phyloP scores from a whole-genome alignment of 768 basidiomycete species.

The Suillus sp. region DNA sequence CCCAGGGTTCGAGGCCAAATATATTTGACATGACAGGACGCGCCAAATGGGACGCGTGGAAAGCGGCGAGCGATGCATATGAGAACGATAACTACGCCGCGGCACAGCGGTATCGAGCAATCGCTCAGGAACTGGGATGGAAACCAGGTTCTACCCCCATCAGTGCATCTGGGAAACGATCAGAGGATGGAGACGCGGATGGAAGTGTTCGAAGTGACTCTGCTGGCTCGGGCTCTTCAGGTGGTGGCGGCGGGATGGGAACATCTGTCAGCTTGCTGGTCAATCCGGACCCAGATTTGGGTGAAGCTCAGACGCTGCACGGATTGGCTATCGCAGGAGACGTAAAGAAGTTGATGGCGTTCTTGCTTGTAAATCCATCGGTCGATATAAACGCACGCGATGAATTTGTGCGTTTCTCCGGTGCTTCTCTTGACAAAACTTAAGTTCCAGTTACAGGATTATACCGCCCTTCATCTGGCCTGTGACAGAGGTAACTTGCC shows the following conservation, averaged over 20 bases:
- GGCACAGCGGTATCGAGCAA: slow-evolving; percentile 65
- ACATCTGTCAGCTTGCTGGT: slow-evolving; percentile 62
- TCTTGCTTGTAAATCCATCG: slow-evolving; percentile 45
- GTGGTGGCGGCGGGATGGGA: slow-evolving; percentile 53
- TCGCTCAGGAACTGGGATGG: slow-evolving; percentile 76
- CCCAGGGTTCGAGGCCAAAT: slow-evolving; percentile 63
- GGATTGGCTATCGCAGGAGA: slow-evolving; percentile 64
- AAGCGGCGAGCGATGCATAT: slow-evolving; percentile 49
- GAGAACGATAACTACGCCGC: slow-evolving; percentile 44
- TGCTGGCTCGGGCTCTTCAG: slow-evolving; percentile 27
- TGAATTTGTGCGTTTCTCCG: slow-evolving; percentile 64
- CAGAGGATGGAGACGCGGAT: slow-evolving; percentile 28
- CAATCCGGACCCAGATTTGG: slow-evolving; percentile 36
- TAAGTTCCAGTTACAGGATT: slow-evolving; percentile 57
- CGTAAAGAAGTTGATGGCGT: slow-evolving; percentile 41
- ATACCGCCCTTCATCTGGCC: slow-evolving; percentile 85
- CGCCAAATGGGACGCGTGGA: slow-evolving; percentile 91
- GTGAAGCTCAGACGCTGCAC: slow-evolving; percentile 52
- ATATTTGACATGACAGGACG: slow-evolving; percentile 78
- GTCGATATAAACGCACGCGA: slow-evolving; percentile 62
- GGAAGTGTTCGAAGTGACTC: slow-evolving; percentile 51
- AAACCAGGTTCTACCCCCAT: slow-evolving; percentile 32
- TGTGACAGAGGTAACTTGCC: slow-evolving; percentile 74
- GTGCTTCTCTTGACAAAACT: slow-evolving; percentile 5
- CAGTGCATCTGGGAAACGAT: slow-evolving; percentile 13